Evolutionary conservation across 805 yeast species (phyloP), one percentile per base, ranked within the genome.

Genomic region (Wickerhamomyces pijperi): DNA sequence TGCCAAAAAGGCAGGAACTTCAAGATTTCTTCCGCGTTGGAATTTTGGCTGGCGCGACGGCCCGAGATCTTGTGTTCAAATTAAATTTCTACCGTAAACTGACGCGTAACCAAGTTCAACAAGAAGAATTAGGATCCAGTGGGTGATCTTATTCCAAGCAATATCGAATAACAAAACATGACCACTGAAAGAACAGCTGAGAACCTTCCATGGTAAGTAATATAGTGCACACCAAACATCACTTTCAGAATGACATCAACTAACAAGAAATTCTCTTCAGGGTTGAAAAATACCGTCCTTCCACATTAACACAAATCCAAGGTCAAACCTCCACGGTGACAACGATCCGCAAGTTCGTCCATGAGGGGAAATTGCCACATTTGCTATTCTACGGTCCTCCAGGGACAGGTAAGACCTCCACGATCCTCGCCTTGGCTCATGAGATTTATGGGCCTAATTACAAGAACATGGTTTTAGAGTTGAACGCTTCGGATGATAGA

Each of bases 231-330:
- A 25, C n/a, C 14, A 25, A 9, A 12, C 14, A 25, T 21, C 6
- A 21, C 9, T 34, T 15, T n/a, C 3, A 8, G 19, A 20, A 16
- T 6, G n/a, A n/a, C n/a, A n/a, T n/a, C n/a, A n/a, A 36, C 44
- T 38, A 38, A 36, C 43, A 29, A 9, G 29, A 25, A 18, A 16
- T 15, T 18, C 3, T 9, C 18, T 8, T 5, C 19, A 51, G 88
- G 98, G 94, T 92, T 35, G 99, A 92, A 58, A 92, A 92, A 58
- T 92, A 90, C 59, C 78, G 99, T 46, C 99, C 99, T 0, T 64
- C 67, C 28, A 68, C 78, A 2, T 64, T 92, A 38, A 86, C 83
- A 44, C 96, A 92, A 36, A 90, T 92, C 9, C 78, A 85, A 51
- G 98, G 98, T 5, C 97, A 92, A 55, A 75, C 74, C 36, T 92